Evolutionary conservation across 2,329 filamentous ascomycete species (phyloP).

Genomic region (Arachnomyces sp.): DNA sequence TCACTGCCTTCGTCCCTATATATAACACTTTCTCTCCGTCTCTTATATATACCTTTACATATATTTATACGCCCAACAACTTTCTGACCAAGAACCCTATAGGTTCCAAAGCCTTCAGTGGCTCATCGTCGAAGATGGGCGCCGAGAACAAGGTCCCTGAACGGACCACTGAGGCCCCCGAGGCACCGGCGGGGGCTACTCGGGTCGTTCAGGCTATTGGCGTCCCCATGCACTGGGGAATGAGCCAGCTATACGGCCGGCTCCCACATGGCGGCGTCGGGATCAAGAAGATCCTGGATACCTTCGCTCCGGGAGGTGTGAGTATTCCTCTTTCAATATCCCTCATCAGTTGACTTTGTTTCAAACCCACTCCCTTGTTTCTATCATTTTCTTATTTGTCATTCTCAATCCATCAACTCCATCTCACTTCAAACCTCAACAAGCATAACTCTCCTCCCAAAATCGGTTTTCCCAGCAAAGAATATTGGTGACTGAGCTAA

Average conservation of each 20-base stretch:
- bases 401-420: no score
- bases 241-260: constrained; percentile 29
- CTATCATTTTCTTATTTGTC: background rate
- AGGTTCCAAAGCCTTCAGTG: no score
- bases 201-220: constrained; percentile 40
- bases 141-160: constrained; percentile 22
- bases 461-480: background rate
- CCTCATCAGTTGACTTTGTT: no score
- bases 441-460: background rate
- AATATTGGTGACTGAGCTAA: background rate
- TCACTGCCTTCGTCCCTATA: constrained; percentile 14
- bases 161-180: constrained; percentile 29
- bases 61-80: no score
- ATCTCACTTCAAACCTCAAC: background rate
- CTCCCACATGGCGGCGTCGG: constrained; percentile 34
- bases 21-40: no score
- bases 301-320: constrained; percentile 34
- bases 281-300: constrained; percentile 39
- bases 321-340: constrained; percentile 15
- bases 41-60: no score
- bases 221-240: constrained; percentile 33
- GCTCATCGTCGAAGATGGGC: no score
- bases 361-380: no score
- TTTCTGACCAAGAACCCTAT: no score
- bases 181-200: constrained; percentile 34